Evolutionary conservation across 768 basidiomycete species (phyloP).

Genomic region (Suillus brevipes): DNA sequence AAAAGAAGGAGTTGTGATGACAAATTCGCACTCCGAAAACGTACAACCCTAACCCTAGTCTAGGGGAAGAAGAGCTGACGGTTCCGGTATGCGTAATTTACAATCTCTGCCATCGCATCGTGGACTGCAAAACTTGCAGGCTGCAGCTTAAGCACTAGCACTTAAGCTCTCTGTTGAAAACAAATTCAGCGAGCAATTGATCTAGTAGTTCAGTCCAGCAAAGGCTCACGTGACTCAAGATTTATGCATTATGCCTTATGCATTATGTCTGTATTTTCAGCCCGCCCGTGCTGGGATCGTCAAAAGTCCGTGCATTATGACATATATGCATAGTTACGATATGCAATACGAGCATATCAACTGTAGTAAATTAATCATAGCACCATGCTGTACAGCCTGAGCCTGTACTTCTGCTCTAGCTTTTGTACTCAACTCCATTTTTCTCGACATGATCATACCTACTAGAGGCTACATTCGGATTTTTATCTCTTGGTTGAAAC

Average conservation of each 20-base stretch:
- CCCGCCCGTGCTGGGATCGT: neutral
- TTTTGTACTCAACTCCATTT: neutral
- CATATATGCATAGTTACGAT: neutral
- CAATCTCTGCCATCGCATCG: too few species aligned
- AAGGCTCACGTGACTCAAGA: too few species aligned
- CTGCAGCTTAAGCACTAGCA: too few species aligned
- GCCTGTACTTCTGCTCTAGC: too few species aligned
- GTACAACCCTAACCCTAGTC: slow-evolving; percentile 20
- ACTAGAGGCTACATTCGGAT: neutral
- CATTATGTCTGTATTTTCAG: neutral
- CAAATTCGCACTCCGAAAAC: slow-evolving; percentile 22
- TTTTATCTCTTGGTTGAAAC: neutral
- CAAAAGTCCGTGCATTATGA: neutral
- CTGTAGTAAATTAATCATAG: too few species aligned
- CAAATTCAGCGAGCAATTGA: too few species aligned
- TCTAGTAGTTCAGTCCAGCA: too few species aligned
- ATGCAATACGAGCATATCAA: too few species aligned
- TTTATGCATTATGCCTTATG: neutral
- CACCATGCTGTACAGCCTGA: too few species aligned
- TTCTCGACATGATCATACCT: neutral
- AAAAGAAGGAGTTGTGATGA: slow-evolving; percentile 24
- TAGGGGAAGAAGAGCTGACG: slow-evolving; percentile 5
- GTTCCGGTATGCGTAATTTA: too few species aligned
- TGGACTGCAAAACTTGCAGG: too few species aligned
- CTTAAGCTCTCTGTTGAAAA: too few species aligned